Evolutionary conservation across 805 yeast genomes (phyloP).

Genomic region (Ogataea parapolymorpha): DNA sequence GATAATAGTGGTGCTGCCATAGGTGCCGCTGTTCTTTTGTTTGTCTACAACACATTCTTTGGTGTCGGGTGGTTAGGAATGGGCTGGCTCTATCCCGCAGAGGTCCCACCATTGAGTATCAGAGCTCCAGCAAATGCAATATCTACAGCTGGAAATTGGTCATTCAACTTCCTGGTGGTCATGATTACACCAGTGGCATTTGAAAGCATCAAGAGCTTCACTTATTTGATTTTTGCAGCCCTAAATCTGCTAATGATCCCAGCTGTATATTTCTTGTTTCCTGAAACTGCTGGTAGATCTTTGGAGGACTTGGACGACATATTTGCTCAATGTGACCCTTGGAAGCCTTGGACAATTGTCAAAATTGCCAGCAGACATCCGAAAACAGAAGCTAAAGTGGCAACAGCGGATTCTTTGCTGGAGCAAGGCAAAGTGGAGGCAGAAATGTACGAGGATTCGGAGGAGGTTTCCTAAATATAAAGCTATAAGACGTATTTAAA

Average conservation of each 20-base stretch:
- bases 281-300: neutral
- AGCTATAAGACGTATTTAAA: conserved; percentile 41
- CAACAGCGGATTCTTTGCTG: neutral
- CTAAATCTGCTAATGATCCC: neutral
- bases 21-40: too few relatives aligned
- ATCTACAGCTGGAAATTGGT: neutral
- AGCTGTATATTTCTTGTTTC: neutral
- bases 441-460: neutral
- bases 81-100: neutral
- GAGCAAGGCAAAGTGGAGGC: neutral
- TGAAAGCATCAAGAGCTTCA: neutral
- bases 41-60: too few relatives aligned
- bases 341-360: neutral
- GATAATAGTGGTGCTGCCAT: too few relatives aligned
- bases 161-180: neutral
- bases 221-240: neutral
- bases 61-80: neutral
- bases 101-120: neutral
- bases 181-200: neutral
- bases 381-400: too few relatives aligned
- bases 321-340: neutral
- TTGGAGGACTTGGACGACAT: neutral
- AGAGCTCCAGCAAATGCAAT: neutral
- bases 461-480: neutral
- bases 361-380: neutral